Conservation (phyloP, 768 basidiomycete genomes). For the Tephrocybe rancida region DNA sequence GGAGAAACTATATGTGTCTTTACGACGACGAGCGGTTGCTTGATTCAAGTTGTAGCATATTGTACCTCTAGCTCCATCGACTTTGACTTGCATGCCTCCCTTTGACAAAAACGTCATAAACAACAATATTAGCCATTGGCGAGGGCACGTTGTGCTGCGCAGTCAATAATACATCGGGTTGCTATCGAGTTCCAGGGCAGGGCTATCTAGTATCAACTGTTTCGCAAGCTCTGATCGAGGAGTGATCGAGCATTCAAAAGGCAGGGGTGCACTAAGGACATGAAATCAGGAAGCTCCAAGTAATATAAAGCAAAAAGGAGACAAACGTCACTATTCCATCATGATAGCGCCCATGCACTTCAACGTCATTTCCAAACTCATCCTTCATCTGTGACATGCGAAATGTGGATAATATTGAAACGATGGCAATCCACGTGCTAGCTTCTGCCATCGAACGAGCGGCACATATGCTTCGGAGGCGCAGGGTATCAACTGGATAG, state of each 20-base stretch:
- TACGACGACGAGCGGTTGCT: not conserved
- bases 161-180: not conserved
- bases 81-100: not conserved
- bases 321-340: not conserved
- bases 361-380: not conserved
- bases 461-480: not conserved
- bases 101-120: not conserved
- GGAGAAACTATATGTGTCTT: not conserved
- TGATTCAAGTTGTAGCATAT: no score
- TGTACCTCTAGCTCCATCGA: no score
- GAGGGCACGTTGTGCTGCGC: no score
- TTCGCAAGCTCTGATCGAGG: constrained; percentile 17
- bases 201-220: constrained; percentile 10
- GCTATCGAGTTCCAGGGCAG: not conserved
- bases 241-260: constrained; percentile 24
- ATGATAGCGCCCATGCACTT: not conserved
- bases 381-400: not conserved
- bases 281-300: not conserved
- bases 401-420: not conserved
- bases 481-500: not conserved
- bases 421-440: not conserved
- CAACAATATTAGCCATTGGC: not conserved
- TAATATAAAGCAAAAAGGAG: not conserved
- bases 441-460: not conserved
- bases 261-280: constrained; percentile 9